A percentile compares a stretch with the other conserved stretches of the same genome.
Evolutionary conservation across 345 rosid genomes (phyloP).

Genomic region (Cardamine occulta): DNA sequence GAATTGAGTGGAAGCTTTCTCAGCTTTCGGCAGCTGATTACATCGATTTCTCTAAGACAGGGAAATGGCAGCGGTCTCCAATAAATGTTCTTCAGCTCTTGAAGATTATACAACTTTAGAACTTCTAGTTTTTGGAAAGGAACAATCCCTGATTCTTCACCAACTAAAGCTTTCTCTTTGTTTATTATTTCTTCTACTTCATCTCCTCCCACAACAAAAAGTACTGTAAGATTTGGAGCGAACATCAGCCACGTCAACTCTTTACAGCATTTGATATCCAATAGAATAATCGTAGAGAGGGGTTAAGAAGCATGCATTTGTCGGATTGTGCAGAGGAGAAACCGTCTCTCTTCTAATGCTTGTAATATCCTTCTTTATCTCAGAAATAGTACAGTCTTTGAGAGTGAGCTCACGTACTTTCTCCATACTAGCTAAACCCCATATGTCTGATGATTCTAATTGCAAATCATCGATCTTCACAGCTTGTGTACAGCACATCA

Average conservation of each 20-base stretch:
- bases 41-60: neutral
- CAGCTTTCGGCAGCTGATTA: neutral
- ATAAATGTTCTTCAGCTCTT: conserved; percentile 1
- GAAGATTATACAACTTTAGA: neutral
- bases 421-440: neutral
- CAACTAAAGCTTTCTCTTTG: neutral
- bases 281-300: too few species aligned
- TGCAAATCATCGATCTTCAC: neutral
- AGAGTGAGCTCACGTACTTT: neutral
- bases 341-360: neutral
- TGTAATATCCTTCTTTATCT: neutral
- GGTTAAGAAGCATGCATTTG: neutral
- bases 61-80: conserved; percentile 4
- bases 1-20: conserved; percentile 16
- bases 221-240: neutral
- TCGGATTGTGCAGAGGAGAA: neutral
- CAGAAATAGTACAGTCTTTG: neutral
- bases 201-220: neutral
- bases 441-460: neutral
- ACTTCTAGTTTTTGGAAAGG: neutral
- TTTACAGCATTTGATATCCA: too few species aligned
- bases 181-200: conserved; percentile 3
- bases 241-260: conserved; percentile 15
- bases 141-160: neutral
- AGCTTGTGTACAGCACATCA: too few species aligned